A percentile compares a stretch with the other conserved stretches of the same genome.
These are phyloP conservation scores for Pythium aristosporum DNA, from an alignment of 352 stramenopile genomes.

Conservation along the genomic window DNA sequence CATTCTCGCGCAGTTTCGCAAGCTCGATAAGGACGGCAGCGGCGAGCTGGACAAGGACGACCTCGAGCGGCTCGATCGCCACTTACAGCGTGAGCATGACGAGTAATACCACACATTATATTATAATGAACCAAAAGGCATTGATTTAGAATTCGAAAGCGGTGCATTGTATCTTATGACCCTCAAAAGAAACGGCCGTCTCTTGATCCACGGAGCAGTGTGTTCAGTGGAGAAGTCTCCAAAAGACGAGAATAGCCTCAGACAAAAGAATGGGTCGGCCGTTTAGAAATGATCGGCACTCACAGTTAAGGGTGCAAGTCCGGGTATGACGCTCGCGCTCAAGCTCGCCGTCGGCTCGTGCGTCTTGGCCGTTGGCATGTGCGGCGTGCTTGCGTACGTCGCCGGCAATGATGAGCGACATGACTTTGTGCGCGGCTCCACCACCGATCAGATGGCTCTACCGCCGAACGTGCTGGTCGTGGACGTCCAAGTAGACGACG, in stretches of 20 bases:
- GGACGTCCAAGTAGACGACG: conserved; percentile 18
- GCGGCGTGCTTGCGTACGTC: conserved; percentile 11
- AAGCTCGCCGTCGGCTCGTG: conserved; percentile 13
- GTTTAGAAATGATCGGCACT: too few relatives aligned
- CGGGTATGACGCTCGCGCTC: conserved; percentile 7
- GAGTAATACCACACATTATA: neutral
- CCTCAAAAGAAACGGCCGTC: too few relatives aligned
- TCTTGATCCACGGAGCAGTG: too few relatives aligned
- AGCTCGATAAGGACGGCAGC: conserved; percentile 64
- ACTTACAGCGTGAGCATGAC: conserved; percentile 46
- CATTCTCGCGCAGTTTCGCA: conserved; percentile 64
- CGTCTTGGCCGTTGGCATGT: conserved; percentile 3
- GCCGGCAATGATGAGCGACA: conserved; percentile 7
- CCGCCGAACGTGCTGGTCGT: conserved; percentile 9
- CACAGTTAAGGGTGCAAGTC: neutral
- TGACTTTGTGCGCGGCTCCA: conserved; percentile 11
- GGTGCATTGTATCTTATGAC: neutral
- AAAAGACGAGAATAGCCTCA: too few relatives aligned
- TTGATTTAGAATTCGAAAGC: neutral
- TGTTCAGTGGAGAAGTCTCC: too few relatives aligned
- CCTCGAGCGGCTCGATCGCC: conserved; percentile 54
- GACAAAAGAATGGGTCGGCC: too few relatives aligned
- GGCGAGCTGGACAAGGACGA: conserved; percentile 71
- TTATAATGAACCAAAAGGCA: neutral
- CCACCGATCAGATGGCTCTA: neutral